Percentiles rank a stretch among this genome's conserved stretches.
Conservation (phyloP, 2,329 filamentous ascomycete species). For the Pseudogymnoascus sp. region DNA sequence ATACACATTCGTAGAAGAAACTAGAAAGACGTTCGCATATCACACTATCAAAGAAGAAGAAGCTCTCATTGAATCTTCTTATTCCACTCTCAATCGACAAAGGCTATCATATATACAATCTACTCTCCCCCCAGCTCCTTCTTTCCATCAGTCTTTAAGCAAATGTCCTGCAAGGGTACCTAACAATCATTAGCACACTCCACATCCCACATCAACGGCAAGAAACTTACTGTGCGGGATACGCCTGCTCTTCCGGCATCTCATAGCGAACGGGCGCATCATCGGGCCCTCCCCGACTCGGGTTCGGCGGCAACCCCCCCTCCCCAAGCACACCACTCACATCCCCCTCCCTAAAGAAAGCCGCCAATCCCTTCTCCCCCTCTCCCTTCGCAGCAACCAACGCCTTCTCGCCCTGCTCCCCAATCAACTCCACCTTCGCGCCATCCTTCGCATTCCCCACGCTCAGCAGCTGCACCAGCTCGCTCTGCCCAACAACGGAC, state of each 20-base stretch:
- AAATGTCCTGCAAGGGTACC: conserved; percentile 58
- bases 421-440: conserved; percentile 77
- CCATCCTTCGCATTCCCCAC: conserved; percentile 66
- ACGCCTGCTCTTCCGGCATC: conserved; percentile 58
- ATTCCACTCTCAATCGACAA: not conserved
- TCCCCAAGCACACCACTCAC: conserved; percentile 56
- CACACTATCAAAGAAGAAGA: not conserved
- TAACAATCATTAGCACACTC: conserved; percentile 30
- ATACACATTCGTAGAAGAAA: not conserved
- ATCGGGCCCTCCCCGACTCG: conserved; percentile 49
- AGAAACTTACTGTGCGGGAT: conserved; percentile 55
- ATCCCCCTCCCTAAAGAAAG: conserved; percentile 60
- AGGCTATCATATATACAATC: conserved; percentile 1
- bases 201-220: conserved; percentile 5
- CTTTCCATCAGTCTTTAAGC: conserved; percentile 33
- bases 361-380: conserved; percentile 63
- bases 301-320: conserved; percentile 77
- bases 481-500: conserved; percentile 72
- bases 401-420: conserved; percentile 61
- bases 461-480: conserved; percentile 75
- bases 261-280: conserved; percentile 59
- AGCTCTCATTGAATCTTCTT: not conserved
- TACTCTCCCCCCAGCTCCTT: conserved; percentile 14
- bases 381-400: conserved; percentile 69
- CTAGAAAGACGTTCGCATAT: not conserved